Percentiles rank a stretch among this genome's conserved stretches.
phyloP scores from a whole-genome alignment of 208 protist species.

The Acanthamoeba culbertsoni region DNA sequence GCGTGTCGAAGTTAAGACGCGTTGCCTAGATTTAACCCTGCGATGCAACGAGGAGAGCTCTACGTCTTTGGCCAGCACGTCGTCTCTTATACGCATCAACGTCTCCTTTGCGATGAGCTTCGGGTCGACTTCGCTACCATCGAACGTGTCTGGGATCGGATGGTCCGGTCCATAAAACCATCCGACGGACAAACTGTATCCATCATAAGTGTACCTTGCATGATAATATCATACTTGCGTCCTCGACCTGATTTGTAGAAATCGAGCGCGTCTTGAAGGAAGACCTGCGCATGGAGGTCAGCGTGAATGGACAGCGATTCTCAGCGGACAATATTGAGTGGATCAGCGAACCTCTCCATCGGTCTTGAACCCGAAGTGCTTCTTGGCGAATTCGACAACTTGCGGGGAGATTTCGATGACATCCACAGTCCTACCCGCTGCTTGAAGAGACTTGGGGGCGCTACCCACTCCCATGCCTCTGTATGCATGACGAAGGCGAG shows the following conservation, averaged over 20 bases:
- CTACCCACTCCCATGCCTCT: neutral
- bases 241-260: neutral
- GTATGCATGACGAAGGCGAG: neutral
- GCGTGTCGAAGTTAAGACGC: neutral
- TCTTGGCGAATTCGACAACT: neutral
- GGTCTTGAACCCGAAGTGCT: neutral
- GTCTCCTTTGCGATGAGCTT: neutral
- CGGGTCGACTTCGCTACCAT: neutral
- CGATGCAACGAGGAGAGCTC: neutral
- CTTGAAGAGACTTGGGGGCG: neutral
- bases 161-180: neutral
- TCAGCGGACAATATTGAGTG: neutral
- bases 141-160: neutral
- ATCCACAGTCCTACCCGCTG: neutral
- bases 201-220: neutral
- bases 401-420: neutral
- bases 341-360: neutral
- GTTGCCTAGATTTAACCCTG: neutral
- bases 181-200: neutral
- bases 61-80: neutral
- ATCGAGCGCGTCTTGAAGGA: neutral
- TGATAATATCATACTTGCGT: neutral
- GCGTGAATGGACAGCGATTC: neutral
- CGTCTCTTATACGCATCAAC: neutral
- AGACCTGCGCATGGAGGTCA: neutral